Conservation (phyloP, 176 grass and related monocot species). For the Avena sativa region DNA sequence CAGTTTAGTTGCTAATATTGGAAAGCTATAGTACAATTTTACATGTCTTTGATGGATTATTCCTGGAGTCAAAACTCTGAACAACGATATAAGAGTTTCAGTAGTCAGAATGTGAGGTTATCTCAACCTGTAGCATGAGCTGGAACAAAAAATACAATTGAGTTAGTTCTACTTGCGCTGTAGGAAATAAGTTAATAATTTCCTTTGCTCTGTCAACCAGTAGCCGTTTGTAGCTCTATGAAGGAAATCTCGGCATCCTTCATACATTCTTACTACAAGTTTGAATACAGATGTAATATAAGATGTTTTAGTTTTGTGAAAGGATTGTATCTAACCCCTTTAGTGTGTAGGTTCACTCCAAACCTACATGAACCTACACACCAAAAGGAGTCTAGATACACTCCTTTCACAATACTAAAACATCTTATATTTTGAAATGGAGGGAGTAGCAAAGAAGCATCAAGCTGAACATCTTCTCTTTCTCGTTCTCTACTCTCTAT, state of each 20-base stretch:
- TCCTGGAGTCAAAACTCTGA: not conserved
- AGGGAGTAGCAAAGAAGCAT: not conserved
- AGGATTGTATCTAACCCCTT: too few relatives aligned
- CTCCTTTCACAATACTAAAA: too few relatives aligned
- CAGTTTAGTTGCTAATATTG: not conserved
- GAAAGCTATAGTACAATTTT: not conserved
- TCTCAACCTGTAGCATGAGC: not conserved
- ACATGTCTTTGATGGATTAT: not conserved
- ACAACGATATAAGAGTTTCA: not conserved
- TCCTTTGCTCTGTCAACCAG: not conserved
- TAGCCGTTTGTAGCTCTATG: not conserved
- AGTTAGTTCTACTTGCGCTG: not conserved
- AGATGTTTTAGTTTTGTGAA: too few relatives aligned
- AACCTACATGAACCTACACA: too few relatives aligned
- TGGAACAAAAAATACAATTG: not conserved
- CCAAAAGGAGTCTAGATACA: too few relatives aligned
- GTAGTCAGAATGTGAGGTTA: not conserved
- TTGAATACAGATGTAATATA: not conserved
- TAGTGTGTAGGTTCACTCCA: too few relatives aligned
- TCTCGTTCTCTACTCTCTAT: not conserved
- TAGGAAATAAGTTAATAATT: constrained; percentile 2
- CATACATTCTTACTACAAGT: not conserved
- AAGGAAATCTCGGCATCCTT: not conserved
- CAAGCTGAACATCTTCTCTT: not conserved
- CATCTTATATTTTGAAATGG: too few relatives aligned